Conservation (phyloP, 306 rosid genomes). For the Benincasa hispida region DNA sequence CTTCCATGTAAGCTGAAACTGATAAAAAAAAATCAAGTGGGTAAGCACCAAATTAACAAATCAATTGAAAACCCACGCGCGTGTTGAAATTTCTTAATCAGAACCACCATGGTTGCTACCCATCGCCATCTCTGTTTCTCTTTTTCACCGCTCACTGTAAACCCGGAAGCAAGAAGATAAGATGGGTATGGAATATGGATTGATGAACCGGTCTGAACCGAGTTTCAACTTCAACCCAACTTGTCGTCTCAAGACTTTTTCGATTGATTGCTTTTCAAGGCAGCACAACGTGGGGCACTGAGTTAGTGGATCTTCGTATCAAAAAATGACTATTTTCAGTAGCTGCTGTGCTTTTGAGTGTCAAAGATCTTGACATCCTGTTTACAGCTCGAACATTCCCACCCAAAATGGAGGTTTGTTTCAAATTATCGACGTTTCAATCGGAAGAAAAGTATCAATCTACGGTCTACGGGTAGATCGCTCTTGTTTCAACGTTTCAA, state of each 20-base stretch:
- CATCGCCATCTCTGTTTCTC: not conserved
- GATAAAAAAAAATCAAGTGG: not conserved
- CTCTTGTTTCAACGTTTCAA: not conserved
- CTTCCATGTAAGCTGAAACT: not conserved
- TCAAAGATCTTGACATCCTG: not conserved
- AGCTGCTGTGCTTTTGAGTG: not conserved
- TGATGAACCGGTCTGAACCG: not conserved
- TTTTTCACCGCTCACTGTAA: not conserved
- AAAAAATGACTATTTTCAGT: not conserved
- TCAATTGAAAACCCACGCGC: not conserved
- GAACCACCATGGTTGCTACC: not conserved
- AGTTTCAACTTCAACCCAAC: no score
- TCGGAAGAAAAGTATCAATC: not conserved
- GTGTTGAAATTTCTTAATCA: not conserved
- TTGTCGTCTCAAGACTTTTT: not conserved
- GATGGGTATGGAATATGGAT: not conserved
- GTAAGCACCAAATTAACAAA: not conserved
- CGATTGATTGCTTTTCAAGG: not conserved
- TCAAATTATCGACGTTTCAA: not conserved
- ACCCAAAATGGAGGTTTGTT: not conserved
- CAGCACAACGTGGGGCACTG: not conserved
- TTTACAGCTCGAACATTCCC: not conserved
- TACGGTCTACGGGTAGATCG: not conserved
- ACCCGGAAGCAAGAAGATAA: not conserved
- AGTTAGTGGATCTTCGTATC: not conserved